Conservation (phyloP, 768 basidiomycete species). For the Phylloporus sp. region DNA sequence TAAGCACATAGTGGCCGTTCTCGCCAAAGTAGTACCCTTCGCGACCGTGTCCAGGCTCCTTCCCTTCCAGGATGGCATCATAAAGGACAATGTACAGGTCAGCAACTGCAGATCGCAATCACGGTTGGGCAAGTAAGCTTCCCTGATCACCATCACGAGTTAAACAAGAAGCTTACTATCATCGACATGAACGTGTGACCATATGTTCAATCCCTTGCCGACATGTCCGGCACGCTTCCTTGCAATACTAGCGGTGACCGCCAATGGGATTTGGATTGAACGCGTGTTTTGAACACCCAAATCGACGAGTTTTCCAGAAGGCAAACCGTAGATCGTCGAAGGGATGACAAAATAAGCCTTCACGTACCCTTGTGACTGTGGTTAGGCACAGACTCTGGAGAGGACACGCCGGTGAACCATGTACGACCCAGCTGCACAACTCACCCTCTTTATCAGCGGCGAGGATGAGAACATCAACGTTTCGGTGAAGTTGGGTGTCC, state of each 20-base stretch:
- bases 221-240: constrained; percentile 57
- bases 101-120: constrained; percentile 13
- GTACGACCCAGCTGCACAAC: not conserved
- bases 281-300: constrained; percentile 40
- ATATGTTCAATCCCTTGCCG: constrained; percentile 56
- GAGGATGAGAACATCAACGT: constrained; percentile 46
- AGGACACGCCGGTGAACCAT: too few species aligned
- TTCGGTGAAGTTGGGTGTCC: constrained; percentile 44
- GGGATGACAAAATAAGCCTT: constrained; percentile 46
- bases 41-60: constrained; percentile 23
- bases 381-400: not conserved
- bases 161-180: constrained; percentile 31
- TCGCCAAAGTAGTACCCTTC: constrained; percentile 55
- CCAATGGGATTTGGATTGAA: constrained; percentile 53
- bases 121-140: not conserved
- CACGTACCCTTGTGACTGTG: constrained; percentile 12
- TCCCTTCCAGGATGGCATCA: constrained; percentile 31
- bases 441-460: constrained; percentile 48
- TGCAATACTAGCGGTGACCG: constrained; percentile 42
- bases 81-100: constrained; percentile 45
- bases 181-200: constrained; percentile 56
- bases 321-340: constrained; percentile 58
- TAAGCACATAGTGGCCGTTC: constrained; percentile 46
- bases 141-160: not conserved
- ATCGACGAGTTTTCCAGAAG: constrained; percentile 46